Conservation (phyloP, 2,329 filamentous ascomycete species). For the Acephala macrosclerotiorum region DNA sequence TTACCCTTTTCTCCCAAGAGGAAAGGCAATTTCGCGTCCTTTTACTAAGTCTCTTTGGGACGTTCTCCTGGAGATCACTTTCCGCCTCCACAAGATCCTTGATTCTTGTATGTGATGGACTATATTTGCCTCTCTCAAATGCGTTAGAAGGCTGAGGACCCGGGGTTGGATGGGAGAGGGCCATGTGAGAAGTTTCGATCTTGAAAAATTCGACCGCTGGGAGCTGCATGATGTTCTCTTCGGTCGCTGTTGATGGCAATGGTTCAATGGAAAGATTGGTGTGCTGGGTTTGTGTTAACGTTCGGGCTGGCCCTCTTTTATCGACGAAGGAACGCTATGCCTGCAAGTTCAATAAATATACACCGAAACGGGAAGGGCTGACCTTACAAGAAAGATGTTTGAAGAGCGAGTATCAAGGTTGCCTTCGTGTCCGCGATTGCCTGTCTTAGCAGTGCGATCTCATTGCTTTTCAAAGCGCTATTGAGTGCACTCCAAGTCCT, state of each 20-base stretch:
- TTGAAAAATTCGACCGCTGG: background rate
- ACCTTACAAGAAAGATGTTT: constrained; percentile 14
- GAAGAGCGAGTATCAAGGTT: constrained; percentile 10
- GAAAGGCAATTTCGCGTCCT: background rate
- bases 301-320: background rate
- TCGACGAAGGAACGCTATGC: background rate
- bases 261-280: background rate
- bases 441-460: constrained; percentile 10
- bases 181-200: background rate
- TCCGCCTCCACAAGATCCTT: background rate
- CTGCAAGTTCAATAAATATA: background rate
- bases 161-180: background rate
- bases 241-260: background rate
- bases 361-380: background rate
- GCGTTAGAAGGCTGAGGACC: background rate
- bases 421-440: constrained; percentile 16
- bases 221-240: background rate
- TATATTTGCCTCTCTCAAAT: background rate
- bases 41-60: background rate
- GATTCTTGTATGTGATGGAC: background rate
- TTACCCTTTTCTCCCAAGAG: background rate
- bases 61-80: background rate
- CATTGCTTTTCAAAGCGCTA: constrained; percentile 6
- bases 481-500: constrained; percentile 5
- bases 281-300: background rate